Evolutionary conservation across 108 stramenopile species (phyloP), one percentile per base, ranked within the genome.

Genomic region (Fragilaria radians): DNA sequence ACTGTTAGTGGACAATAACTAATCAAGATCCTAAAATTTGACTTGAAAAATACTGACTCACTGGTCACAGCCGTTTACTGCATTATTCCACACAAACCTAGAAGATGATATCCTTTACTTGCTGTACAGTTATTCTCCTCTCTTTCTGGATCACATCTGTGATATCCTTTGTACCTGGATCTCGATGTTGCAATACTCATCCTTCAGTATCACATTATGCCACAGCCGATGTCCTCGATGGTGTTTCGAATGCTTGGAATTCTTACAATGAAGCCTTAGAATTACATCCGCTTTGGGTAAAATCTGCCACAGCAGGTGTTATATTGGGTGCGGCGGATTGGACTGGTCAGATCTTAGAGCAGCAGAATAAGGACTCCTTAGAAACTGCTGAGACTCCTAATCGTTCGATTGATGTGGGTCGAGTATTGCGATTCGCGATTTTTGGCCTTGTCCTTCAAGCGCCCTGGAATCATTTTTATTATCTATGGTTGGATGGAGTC

Each of bases 381-480:
- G 22, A 22, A 5, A n/a, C 42, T 54, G 26, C 24, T 19, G 57
- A 63, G 4, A 25, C 18, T 2, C 46, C 28, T 19, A 28, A 28
- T 4, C 29, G 21, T 11, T 5, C 23, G 5, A 61, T 80, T 9
- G 88, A 90, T 66, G 46, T 78, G 30, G 80, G 71, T 4, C 81
- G 95, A 46, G 69, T 82, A 19, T 59, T 58, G 0, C 80, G 95
- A 9, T 96, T 92, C 65, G 81, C 91, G 28, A 76, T 93, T 54
- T 94, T 96, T 48, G 95, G 95, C 17, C 73, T 96, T 7, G 75
- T 91, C 48, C 61, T 96, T 4, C 93, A 94, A 63, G 95, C 95
- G n/a, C 95, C 93, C 0, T 91, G 89, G 86, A 91, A 89, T 71
- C 91, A 96, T 66, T 94, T 76, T 61, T 96, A 91, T 54, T 94